Evolutionary conservation across 164 flowering plant species (phyloP).

Genomic region (Houttuynia cordata): DNA sequence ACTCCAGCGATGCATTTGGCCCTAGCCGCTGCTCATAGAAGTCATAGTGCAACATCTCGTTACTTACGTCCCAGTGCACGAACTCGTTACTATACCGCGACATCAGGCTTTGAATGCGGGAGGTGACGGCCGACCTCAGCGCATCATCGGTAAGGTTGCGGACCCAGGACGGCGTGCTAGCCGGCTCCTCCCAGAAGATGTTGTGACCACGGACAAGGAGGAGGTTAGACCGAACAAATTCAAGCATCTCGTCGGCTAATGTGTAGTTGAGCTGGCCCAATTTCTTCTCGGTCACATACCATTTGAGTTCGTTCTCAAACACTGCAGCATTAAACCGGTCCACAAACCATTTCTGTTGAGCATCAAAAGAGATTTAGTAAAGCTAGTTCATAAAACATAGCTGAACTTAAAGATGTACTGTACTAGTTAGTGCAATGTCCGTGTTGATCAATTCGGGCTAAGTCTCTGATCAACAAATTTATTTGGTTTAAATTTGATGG

Average conservation of each 20-base stretch:
- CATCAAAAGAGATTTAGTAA: not conserved
- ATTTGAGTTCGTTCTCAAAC: slow-evolving; percentile 89
- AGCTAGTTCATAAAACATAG: too few species aligned
- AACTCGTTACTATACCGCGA: slow-evolving; percentile 55
- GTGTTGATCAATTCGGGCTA: too few species aligned
- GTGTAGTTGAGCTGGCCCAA: slow-evolving; percentile 67
- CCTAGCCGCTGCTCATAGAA: slow-evolving; percentile 77
- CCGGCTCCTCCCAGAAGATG: slow-evolving; percentile 93
- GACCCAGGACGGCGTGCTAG: slow-evolving; percentile 71
- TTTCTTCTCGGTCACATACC: slow-evolving; percentile 74
- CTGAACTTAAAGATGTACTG: not conserved
- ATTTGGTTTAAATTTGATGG: not conserved
- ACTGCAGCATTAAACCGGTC: slow-evolving; percentile 88
- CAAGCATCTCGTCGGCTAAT: slow-evolving; percentile 56
- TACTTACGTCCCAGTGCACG: slow-evolving; percentile 94
- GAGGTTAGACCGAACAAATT: slow-evolving; percentile 53
- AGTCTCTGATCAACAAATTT: too few species aligned
- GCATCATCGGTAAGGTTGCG: slow-evolving; percentile 39
- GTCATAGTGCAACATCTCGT: slow-evolving; percentile 81
- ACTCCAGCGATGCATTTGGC: slow-evolving; percentile 39
- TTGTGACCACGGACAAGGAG: slow-evolving; percentile 73
- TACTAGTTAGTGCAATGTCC: too few species aligned
- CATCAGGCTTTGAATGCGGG: slow-evolving; percentile 66
- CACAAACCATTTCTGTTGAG: slow-evolving; percentile 60
- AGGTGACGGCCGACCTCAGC: slow-evolving; percentile 40